Conservation (phyloP, 257 asterid species). For the Petunia axillaris region DNA sequence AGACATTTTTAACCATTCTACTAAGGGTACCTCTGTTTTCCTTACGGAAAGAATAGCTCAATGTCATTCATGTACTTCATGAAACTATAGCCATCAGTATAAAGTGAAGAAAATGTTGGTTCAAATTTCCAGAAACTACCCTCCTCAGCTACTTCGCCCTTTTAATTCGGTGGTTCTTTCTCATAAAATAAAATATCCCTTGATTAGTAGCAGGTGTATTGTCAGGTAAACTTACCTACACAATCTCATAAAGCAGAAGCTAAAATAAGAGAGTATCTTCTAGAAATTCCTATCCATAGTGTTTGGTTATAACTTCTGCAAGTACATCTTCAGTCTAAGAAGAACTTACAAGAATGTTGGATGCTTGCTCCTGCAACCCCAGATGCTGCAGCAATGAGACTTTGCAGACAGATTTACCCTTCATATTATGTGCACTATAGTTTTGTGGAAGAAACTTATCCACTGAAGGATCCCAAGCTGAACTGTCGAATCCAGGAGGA, state of each 20-base stretch:
- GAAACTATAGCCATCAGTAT: background rate
- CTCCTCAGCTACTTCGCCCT: background rate
- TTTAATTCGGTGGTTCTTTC: background rate
- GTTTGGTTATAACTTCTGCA: background rate
- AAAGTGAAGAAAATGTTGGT: background rate
- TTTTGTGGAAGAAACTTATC: conserved; percentile 63
- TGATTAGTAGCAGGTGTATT: background rate
- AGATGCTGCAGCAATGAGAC: conserved; percentile 56
- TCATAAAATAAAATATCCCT: background rate
- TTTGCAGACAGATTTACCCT: conserved; percentile 71
- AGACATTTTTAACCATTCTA: conserved; percentile 7
- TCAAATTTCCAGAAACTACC: background rate
- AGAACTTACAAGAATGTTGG: conserved; percentile 61
- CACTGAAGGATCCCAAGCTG: conserved; percentile 76
- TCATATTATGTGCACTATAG: conserved; percentile 61
- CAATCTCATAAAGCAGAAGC: conserved; percentile 21
- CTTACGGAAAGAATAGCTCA: background rate
- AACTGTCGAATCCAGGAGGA: conserved; percentile 66
- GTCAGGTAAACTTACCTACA: conserved; percentile 3
- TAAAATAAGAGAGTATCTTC: conserved; percentile 12
- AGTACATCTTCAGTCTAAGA: background rate
- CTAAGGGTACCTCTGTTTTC: background rate
- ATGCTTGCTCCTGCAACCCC: conserved; percentile 50
- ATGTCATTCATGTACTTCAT: background rate
- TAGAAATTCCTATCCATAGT: background rate